Evolutionary conservation across 2,329 filamentous ascomycete genomes (phyloP).

Genomic region (Pseudogymnoascus pannorum): DNA sequence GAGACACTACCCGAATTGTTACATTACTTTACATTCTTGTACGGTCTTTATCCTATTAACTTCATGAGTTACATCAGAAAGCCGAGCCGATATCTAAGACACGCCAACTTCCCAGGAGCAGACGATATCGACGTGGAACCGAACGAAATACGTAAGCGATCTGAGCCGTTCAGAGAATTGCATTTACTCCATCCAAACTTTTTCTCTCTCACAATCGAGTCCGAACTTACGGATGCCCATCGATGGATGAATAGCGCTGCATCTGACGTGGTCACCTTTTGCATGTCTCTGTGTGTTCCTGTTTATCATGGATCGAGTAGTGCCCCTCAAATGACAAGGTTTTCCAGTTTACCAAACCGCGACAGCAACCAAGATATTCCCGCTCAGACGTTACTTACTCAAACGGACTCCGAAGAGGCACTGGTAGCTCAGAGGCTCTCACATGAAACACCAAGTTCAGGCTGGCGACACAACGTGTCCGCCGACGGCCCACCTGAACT

Average conservation of each 20-base stretch:
- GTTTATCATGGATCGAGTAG: background rate
- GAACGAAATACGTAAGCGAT: constrained; percentile 66
- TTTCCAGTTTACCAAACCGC: background rate
- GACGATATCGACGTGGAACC: constrained; percentile 74
- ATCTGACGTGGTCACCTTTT: constrained; percentile 72
- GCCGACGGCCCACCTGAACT: constrained; percentile 24
- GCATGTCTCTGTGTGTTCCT: constrained; percentile 56
- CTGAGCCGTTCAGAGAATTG: constrained; percentile 63
- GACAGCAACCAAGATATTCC: constrained; percentile 21
- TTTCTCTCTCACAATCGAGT: constrained; percentile 69
- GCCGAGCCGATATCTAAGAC: constrained; percentile 68
- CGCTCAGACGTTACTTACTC: constrained; percentile 24
- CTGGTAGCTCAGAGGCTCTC: background rate
- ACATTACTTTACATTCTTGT: constrained; percentile 74
- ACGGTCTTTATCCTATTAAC: constrained; percentile 77
- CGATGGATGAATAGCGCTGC: constrained; percentile 76
- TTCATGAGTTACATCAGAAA: constrained; percentile 83
- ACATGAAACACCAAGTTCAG: background rate
- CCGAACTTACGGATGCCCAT: constrained; percentile 67
- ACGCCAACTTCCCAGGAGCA: constrained; percentile 60
- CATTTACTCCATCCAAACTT: constrained; percentile 81
- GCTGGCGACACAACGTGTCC: constrained; percentile 48
- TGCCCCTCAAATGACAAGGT: background rate
- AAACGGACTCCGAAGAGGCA: constrained; percentile 3
- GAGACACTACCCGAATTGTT: constrained; percentile 58